Conservation (phyloP, 164 flowering plant species). For the Platanus orientalis region DNA sequence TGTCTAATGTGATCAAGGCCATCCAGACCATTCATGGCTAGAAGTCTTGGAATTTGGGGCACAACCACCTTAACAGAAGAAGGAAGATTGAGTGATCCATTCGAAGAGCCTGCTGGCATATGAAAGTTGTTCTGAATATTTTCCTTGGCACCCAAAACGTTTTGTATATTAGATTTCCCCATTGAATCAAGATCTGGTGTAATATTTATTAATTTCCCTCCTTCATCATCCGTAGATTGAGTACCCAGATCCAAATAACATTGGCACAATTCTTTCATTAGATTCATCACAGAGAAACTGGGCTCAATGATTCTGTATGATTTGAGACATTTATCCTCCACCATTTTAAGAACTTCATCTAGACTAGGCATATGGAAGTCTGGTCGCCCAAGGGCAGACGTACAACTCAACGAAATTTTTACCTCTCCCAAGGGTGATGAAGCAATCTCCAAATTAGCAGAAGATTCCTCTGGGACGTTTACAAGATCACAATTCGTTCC, state of each 20-base stretch:
- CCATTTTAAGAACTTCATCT: constrained; percentile 32
- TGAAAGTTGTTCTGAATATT: constrained; percentile 5
- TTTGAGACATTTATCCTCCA: constrained; percentile 37
- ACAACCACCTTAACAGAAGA: constrained; percentile 1
- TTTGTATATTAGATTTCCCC: constrained; percentile 9
- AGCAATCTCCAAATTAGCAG: constrained; percentile 33
- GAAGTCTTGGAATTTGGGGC: constrained; percentile 7
- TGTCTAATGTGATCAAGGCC: not conserved
- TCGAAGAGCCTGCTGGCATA: constrained; percentile 5
- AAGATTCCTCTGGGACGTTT: constrained; percentile 11
- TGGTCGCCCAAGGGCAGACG: constrained; percentile 15
- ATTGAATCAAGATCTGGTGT: constrained; percentile 5
- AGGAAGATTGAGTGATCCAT: constrained; percentile 5
- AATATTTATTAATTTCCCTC: constrained; percentile 6
- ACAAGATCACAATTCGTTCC: constrained; percentile 17
- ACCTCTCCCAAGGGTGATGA: constrained; percentile 45
- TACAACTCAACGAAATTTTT: constrained; percentile 36
- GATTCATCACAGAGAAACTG: constrained; percentile 29
- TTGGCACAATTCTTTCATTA: constrained; percentile 44
- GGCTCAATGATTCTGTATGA: constrained; percentile 25
- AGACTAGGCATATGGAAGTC: constrained; percentile 29
- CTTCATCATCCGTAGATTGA: constrained; percentile 12
- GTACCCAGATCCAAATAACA: constrained; percentile 27
- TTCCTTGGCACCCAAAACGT: constrained; percentile 12
- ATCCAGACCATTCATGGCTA: constrained; percentile 13